Evolutionary conservation across 352 stramenopile species (phyloP), one percentile per base, ranked within the genome.

Genomic region (Phytophthora constricta): DNA sequence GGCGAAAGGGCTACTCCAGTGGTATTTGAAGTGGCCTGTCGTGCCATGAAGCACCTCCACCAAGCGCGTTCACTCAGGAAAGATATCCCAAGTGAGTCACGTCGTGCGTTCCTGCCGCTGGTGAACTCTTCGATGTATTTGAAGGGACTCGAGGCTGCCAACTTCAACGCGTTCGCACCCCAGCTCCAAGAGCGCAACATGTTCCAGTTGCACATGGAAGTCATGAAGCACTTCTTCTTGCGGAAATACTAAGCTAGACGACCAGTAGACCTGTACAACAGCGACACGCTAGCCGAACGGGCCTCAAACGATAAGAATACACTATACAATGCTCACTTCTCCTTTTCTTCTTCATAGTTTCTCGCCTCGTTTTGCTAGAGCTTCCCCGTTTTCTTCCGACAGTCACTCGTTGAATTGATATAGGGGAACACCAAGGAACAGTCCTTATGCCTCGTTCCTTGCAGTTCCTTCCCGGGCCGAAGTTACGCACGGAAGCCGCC

Each of bases 1-100:
- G 89, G 90, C 22, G 76, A 77, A 3, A 90, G 95, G 58, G 75
- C 93, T 11, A 77, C 88, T 5, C 90, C 92, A 0, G 90, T 91
- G 17, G 80, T 97, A 14, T 97, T 96, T 65, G 92, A 97, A 19
- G 84, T 98, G 10, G 90, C 91, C 8, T 95, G 89, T 39, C 76
- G 79, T 2, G 90, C 90, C 0, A 80, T 96, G 64, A 84, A 91
- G 25, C 91, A 97, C 56, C 72, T 97, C 0, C 80, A 89, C 17
- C 68, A 86, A 53, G 89, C 90, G 14, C 85, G 86, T 11, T 80
- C 73, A 28, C 56, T 96, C 14, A 70, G 74, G 22, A 72, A 65
- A 13, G 64, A 91, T 17, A 53, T 97, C 19, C 84, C 89, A 0
- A 70, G 57, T 8, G 31, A 53, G 17, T 84, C 87, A 2, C 72